A percentile compares a stretch with the other conserved stretches of the same genome.
Evolutionary conservation across 148 eudicot species (phyloP).

Genomic region (Vaccinium corymbosum): DNA sequence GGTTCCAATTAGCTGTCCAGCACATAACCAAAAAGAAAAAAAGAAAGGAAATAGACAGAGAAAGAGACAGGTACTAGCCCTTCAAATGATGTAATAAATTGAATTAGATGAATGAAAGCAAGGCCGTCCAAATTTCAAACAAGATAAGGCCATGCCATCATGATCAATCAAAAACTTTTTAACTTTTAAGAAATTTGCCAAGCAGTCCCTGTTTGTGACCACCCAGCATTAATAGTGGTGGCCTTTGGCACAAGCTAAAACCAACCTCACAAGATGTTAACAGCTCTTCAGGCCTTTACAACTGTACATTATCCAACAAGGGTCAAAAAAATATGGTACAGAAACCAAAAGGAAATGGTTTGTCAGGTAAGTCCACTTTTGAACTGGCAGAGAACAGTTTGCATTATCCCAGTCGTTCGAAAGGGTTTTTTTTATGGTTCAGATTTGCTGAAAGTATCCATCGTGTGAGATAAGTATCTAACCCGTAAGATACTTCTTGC

Average conservation of each 20-base stretch:
- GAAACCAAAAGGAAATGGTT: neutral
- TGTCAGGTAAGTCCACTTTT: too few relatives aligned
- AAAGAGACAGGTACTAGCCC: neutral
- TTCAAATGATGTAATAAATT: neutral
- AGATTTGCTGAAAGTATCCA: too few relatives aligned
- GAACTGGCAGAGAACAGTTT: too few relatives aligned
- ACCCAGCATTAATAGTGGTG: neutral
- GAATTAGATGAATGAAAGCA: neutral
- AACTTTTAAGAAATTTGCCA: neutral
- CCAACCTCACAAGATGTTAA: neutral
- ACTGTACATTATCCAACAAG: neutral
- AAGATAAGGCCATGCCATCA: slow-evolving; percentile 6
- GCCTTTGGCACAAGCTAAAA: neutral
- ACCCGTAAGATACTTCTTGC: too few relatives aligned
- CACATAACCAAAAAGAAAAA: neutral
- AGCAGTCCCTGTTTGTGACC: neutral
- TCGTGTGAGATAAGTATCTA: too few relatives aligned
- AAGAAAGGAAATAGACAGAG: neutral
- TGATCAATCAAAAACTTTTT: neutral
- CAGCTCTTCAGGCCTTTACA: neutral
- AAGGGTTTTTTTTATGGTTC: too few relatives aligned
- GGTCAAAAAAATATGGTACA: slow-evolving; percentile 7
- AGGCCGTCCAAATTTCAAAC: neutral
- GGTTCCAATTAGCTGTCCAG: neutral
- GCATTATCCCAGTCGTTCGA: too few relatives aligned